These are phyloP conservation scores for Trichoderma erinaceum DNA, from an alignment of 495 filamentous ascomycete species.

Conservation along the genomic window DNA sequence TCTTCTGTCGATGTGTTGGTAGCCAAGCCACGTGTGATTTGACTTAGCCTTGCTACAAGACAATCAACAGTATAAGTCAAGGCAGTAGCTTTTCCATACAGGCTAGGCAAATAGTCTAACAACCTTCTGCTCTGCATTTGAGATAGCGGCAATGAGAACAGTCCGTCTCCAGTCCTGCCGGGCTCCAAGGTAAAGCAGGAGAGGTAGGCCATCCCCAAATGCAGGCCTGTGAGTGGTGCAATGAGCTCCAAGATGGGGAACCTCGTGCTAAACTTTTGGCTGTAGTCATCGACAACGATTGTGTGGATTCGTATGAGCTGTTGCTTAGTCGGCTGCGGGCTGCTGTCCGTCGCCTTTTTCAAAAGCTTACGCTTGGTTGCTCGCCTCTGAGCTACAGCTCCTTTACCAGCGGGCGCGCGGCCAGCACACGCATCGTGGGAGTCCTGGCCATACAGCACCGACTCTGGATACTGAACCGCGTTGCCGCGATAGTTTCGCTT, in stretches of 20 bases:
- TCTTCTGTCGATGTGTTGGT: conserved; percentile 1
- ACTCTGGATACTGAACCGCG: conserved; percentile 24
- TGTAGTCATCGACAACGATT: not conserved
- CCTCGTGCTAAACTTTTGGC: not conserved
- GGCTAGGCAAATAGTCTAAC: not conserved
- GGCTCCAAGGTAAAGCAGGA: conserved; percentile 3
- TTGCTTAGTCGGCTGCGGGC: not conserved
- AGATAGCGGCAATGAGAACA: not conserved
- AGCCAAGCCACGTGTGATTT: not conserved
- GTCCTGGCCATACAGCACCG: conserved; percentile 6
- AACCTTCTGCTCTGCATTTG: not conserved
- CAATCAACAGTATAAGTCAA: conserved; percentile 1
- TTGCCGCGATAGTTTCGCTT: conserved; percentile 28
- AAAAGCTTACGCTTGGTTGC: not conserved
- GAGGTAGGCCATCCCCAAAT: not conserved
- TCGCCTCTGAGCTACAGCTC: not conserved
- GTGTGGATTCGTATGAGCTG: not conserved
- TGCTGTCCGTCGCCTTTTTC: not conserved
- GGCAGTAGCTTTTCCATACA: not conserved
- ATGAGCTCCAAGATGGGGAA: conserved; percentile 2
- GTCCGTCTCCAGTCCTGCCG: not conserved
- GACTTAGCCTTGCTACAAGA: not conserved
- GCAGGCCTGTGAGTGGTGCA: not conserved
- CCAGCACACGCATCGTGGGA: not conserved
- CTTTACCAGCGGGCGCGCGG: not conserved